Base-by-base conservation (phyloP, 2,329 filamentous ascomycete genomes). In the Monosporascus cannonballus region DNA sequence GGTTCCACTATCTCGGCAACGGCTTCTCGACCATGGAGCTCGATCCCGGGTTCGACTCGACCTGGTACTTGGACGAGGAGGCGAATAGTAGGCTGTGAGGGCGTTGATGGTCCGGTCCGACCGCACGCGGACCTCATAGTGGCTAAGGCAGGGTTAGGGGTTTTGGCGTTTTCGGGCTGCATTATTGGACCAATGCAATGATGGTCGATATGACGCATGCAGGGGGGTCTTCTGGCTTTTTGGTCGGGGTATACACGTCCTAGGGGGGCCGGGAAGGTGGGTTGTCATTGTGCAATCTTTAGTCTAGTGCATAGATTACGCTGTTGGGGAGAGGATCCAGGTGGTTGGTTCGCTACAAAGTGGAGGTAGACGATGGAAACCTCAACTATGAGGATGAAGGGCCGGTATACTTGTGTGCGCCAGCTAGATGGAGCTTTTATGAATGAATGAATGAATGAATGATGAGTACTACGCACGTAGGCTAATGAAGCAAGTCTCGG, bases 1-100 rank as follows among this genome's bases (percentile, higher is more conserved):
- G 77, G 34, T 80, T 79, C 57, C 64, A 58, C n/a, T 80, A 78
- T 53, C 66, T 80, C 8, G 77, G 78, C 8, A 80, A 80, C 48
- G 78, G 78, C 1, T 79, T 79, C 59, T 77, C 77, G 24, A 66
- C 65, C 4, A 71, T 67, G 58, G 77, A 80, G 66, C 53, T 73
- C 9, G 71, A 71, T 38, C 65, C 66, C 1, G 50, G 49, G 2
- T 63, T 54, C 17, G 70, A 77, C 47, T 59, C 68, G 30, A 72
- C 73, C 1, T 77, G 74, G 74, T 77, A 77, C 51, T 61, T 77
- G 5, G 70, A 68, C 47, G 49, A 57, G 37, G 56, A 50, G 45
- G 48, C 24, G 22, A 39, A 24, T 27, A 15, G n/a, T 38, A 22
- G 6, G 38, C 11, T 41, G 37, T 25, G 30, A 5, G 11, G 5